Evolutionary conservation across 352 stramenopile genomes (phyloP).

Genomic region (Phytophthora litchii): DNA sequence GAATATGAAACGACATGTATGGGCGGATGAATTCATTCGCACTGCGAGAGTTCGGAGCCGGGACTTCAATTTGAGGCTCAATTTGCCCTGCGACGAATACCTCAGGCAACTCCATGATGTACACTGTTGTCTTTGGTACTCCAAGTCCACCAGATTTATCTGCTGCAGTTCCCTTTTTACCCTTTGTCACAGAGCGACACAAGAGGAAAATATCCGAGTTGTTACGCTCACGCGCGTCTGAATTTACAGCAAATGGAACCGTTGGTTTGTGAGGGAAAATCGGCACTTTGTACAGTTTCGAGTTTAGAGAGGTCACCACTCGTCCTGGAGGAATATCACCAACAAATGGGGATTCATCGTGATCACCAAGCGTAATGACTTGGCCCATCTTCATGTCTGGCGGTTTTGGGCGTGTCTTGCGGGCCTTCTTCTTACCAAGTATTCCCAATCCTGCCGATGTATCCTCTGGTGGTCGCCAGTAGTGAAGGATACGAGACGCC

Average conservation of each 20-base stretch:
- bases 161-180: conserved; percentile 55
- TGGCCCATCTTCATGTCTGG: conserved; percentile 83
- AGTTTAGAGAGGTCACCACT: conserved; percentile 83
- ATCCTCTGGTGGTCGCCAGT: conserved; percentile 77
- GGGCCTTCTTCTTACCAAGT: conserved; percentile 76
- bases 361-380: conserved; percentile 80
- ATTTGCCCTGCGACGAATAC: conserved; percentile 82
- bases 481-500: conserved; percentile 85
- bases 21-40: conserved; percentile 87
- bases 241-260: conserved; percentile 50
- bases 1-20: conserved; percentile 90
- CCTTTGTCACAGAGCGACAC: conserved; percentile 73
- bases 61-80: conserved; percentile 85
- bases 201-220: conserved; percentile 74
- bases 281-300: conserved; percentile 84
- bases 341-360: conserved; percentile 85
- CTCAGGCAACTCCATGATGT: conserved; percentile 80
- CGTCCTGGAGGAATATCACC: conserved; percentile 77
- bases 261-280: conserved; percentile 77
- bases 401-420: conserved; percentile 70
- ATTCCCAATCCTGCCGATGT: conserved; percentile 41
- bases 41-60: conserved; percentile 75
- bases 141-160: conserved; percentile 41
- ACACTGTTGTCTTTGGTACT: conserved; percentile 65
- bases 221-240: conserved; percentile 46